A percentile compares a stretch with the other conserved stretches of the same genome.
Evolutionary conservation across 225 moss, liverwort and hornwort species (phyloP).

Genomic region (Polytrichum commune): DNA sequence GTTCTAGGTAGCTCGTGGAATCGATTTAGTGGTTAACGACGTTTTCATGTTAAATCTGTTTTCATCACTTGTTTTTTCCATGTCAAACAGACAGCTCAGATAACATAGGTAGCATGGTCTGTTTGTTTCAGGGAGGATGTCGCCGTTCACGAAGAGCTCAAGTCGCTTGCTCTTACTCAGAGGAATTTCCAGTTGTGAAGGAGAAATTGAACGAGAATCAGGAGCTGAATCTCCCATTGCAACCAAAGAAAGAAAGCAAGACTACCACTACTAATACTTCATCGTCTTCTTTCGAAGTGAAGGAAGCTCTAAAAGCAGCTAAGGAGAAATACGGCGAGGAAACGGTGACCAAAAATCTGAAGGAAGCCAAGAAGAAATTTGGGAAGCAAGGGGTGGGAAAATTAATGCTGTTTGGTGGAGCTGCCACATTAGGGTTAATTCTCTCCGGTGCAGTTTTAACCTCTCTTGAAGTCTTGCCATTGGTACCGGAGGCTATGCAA

Average conservation of each 20-base stretch:
- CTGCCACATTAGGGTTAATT: constrained; percentile 50
- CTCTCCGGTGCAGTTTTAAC: constrained; percentile 59
- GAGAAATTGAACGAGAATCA: constrained; percentile 20
- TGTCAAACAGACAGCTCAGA: neutral
- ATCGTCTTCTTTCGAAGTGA: constrained; percentile 10
- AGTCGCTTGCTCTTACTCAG: constrained; percentile 30
- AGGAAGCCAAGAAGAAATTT: constrained; percentile 47
- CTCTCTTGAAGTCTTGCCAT: constrained; percentile 60
- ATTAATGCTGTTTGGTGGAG: constrained; percentile 52
- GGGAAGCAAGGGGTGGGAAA: constrained; percentile 53
- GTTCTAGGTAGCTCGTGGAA: neutral
- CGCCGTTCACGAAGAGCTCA: constrained; percentile 8
- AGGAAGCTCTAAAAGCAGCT: constrained; percentile 25
- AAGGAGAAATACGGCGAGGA: constrained; percentile 24
- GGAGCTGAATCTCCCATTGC: constrained; percentile 37
- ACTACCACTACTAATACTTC: neutral
- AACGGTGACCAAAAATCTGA: constrained; percentile 47
- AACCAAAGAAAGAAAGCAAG: constrained; percentile 19
- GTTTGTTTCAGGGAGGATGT: constrained; percentile 18
- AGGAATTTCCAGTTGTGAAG: constrained; percentile 18
- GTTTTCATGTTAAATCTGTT: neutral
- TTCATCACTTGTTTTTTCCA: neutral
- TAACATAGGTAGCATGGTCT: neutral
- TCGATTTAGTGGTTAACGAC: neutral
- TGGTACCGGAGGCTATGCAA: constrained; percentile 72